Base-by-base conservation (phyloP, 163 green algal genomes). In the Scenedesmus sp. region DNA sequence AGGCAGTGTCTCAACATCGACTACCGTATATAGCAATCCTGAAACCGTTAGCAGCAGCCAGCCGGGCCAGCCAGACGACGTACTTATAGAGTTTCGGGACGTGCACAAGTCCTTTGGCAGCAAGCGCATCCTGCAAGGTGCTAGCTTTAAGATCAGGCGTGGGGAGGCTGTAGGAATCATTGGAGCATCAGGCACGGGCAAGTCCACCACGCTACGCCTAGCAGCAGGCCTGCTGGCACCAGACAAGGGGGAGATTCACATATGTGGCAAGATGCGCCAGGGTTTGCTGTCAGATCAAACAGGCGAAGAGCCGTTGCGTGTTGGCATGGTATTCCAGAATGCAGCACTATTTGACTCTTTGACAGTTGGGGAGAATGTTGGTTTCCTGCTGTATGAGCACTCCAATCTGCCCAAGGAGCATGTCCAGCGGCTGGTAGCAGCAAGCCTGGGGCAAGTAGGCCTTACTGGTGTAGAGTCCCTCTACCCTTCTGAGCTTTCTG, bases 91-190 rank as follows among this genome's bases (percentile, higher is more conserved):
- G 89, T 95, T 98, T 51, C 81, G 92, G 1, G 91, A 99, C 85
- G 98, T 99, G 40, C 92, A 98, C 91, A 99, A 99, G 94, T 96
- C 96, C 0, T 99, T 99, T 95, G 98, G 98, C 22, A 95, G 86
- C 51, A 99, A 99, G 85, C 53, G 93, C 35, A 98, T 99, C 44
- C 95, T 99, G 89, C 92, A 91, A 26, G 98, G 98, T 1, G 97
- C 96, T 20, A 97, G 92, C 92, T 99, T 99, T 90, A 98, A 97
- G 84, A 98, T 99, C 42, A 93, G 97, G 16, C 88, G 97, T 20
- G 98, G 98, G 18, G 98, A 99, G 87, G 98, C 98, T 0, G 97
- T 99, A 44, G 98, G 98, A 37, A 99, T 99, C 93, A 99, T 99
- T 85, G 98, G 98, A 13, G 96, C 96, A 9, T 98, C 95, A 30